Conservation (phyloP, 2,329 filamentous ascomycete genomes). For the Ceratocystis ficicola region DNA sequence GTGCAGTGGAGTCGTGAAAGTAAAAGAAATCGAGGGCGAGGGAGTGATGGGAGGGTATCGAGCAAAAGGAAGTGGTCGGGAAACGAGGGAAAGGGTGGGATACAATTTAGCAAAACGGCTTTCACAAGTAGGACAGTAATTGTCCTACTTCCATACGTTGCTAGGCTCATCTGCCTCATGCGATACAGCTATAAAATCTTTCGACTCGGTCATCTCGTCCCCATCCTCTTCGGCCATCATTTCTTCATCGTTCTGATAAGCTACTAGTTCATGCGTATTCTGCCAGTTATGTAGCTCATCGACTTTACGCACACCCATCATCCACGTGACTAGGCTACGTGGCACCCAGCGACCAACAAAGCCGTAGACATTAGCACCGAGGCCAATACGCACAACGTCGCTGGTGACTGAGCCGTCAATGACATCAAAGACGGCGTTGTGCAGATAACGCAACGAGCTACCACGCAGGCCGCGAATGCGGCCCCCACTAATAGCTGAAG, state of each 20-base stretch:
- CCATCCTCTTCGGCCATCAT: constrained; percentile 6
- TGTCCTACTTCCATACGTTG: constrained; percentile 31
- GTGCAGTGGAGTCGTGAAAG: background rate
- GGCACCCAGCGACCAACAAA: constrained; percentile 75
- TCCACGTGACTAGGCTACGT: constrained; percentile 69
- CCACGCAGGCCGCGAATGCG: constrained; percentile 51
- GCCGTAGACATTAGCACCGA: constrained; percentile 73
- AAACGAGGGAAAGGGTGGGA: background rate
- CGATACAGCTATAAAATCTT: constrained; percentile 42
- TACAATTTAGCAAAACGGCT: background rate
- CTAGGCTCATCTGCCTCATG: constrained; percentile 26
- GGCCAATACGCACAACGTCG: constrained; percentile 63
- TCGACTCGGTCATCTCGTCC: constrained; percentile 26
- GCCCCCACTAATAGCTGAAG: constrained; percentile 44
- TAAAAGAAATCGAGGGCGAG: background rate
- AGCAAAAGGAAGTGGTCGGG: background rate
- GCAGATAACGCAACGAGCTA: constrained; percentile 63
- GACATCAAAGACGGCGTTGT: constrained; percentile 83
- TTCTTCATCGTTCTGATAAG: constrained; percentile 9
- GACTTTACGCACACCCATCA: constrained; percentile 67
- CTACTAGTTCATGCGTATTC: constrained; percentile 26
- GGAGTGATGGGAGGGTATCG: background rate
- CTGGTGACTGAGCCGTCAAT: constrained; percentile 53
- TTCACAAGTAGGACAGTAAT: background rate
- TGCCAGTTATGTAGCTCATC: constrained; percentile 46